phyloP scores from a whole-genome alignment of 2,329 filamentous ascomycete genomes.

The Cercospora sp. region DNA sequence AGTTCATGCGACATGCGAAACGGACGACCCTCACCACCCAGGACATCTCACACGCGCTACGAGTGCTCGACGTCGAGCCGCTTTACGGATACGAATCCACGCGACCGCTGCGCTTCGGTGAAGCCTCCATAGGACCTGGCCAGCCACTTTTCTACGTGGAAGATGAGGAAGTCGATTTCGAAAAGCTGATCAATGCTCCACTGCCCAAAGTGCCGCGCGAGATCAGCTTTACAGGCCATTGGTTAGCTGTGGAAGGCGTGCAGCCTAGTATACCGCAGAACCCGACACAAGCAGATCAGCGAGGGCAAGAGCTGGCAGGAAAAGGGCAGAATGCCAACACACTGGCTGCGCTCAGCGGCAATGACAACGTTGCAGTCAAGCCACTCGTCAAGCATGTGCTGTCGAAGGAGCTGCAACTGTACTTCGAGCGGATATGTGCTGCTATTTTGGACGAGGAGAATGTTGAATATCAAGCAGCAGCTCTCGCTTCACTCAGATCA shows the following conservation, averaged over 20 bases:
- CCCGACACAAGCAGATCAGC: slow-evolving; percentile 71
- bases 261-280: slow-evolving; percentile 97
- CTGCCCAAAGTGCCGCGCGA: slow-evolving; percentile 93
- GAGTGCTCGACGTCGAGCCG: slow-evolving; percentile 86
- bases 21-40: slow-evolving; percentile 85
- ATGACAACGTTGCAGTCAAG: slow-evolving; percentile 80
- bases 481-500: slow-evolving; percentile 77
- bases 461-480: slow-evolving; percentile 82
- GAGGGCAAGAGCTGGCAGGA: slow-evolving; percentile 79
- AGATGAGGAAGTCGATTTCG: slow-evolving; percentile 97
- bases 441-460: slow-evolving; percentile 86
- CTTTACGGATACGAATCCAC: slow-evolving; percentile 96
- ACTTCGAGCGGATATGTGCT: slow-evolving; percentile 91
- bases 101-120: slow-evolving; percentile 83
- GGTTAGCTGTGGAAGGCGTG: slow-evolving; percentile 95
- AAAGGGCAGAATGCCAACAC: slow-evolving; percentile 89
- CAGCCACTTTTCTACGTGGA: slow-evolving; percentile 97
- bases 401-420: slow-evolving; percentile 91
- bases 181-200: slow-evolving; percentile 96
- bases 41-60: slow-evolving; percentile 83
- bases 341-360: slow-evolving; percentile 77
- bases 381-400: slow-evolving; percentile 94
- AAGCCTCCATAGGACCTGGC: slow-evolving; percentile 87
- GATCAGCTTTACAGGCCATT: slow-evolving; percentile 91
- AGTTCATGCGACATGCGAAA: slow-evolving; percentile 90